These are phyloP conservation scores for Scheffersomyces spartinae DNA, from an alignment of 805 yeast genomes.

Conservation along the genomic window DNA sequence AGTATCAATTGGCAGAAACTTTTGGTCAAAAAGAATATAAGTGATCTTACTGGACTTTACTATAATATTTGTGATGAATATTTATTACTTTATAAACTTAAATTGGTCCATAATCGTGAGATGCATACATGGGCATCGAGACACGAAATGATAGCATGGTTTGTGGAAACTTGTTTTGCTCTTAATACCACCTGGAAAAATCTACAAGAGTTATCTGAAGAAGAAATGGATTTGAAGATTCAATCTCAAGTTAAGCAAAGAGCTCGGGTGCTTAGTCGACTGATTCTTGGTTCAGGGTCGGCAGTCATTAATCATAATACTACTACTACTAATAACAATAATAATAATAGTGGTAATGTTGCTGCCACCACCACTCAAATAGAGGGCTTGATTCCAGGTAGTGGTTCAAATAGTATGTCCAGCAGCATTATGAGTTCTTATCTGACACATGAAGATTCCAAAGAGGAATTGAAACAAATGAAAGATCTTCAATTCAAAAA, in stretches of 20 bases:
- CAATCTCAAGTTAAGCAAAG: slow-evolving; percentile 51
- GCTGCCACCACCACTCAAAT: too few species aligned
- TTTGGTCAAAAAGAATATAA: slow-evolving; percentile 23
- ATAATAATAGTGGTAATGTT: too few species aligned
- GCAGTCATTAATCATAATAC: too few species aligned
- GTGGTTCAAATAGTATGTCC: too few species aligned
- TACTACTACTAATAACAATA: too few species aligned
- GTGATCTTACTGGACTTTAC: slow-evolving; percentile 45
- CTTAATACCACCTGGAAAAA: slow-evolving; percentile 38
- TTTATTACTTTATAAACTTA: slow-evolving; percentile 41
- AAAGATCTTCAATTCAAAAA: slow-evolving; percentile 22
- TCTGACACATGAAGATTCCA: too few species aligned
- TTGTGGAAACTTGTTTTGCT: slow-evolving; percentile 48
- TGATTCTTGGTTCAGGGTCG: too few species aligned
- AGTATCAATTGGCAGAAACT: slow-evolving; percentile 6
- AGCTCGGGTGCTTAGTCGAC: too few species aligned
- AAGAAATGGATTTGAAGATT: slow-evolving; percentile 42
- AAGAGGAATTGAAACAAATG: slow-evolving; percentile 14
- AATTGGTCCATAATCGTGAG: slow-evolving; percentile 28
- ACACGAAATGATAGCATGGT: slow-evolving; percentile 64
- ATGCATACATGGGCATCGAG: slow-evolving; percentile 29
- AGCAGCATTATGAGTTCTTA: too few species aligned
- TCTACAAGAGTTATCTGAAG: slow-evolving; percentile 29
- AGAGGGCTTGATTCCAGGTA: too few species aligned
- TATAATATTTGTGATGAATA: slow-evolving; percentile 60